Conservation (phyloP, 495 filamentous ascomycete genomes). For the Rhizodiscina lignyota region DNA sequence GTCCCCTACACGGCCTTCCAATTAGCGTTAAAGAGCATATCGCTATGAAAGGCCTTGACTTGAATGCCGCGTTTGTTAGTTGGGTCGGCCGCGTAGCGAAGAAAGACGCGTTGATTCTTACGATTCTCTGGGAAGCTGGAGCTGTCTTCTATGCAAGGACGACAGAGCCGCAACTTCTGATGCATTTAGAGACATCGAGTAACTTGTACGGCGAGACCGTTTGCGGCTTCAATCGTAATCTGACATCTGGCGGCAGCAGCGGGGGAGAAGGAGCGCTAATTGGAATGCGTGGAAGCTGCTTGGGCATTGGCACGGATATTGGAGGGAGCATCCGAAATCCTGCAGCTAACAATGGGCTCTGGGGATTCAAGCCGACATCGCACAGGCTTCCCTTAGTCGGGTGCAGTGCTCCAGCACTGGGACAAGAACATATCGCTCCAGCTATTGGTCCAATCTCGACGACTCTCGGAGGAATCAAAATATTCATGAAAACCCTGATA, state of each 20-base stretch:
- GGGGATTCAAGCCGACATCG: slow-evolving; percentile 44
- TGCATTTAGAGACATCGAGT: slow-evolving; percentile 40
- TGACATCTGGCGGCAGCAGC: slow-evolving; percentile 13
- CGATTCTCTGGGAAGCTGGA: slow-evolving; percentile 30
- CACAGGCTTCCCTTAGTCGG: slow-evolving; percentile 39
- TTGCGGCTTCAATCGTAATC: slow-evolving; percentile 10
- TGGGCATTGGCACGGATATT: slow-evolving; percentile 19
- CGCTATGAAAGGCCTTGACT: slow-evolving; percentile 35
- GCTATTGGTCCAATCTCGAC: slow-evolving; percentile 47
- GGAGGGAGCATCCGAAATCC: slow-evolving; percentile 26
- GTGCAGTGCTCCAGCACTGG: slow-evolving; percentile 28
- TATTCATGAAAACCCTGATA: slow-evolving; percentile 46
- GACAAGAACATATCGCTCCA: slow-evolving; percentile 41
- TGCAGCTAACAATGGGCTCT: slow-evolving; percentile 46
- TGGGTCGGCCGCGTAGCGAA: slow-evolving; percentile 26
- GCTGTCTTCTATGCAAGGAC: slow-evolving; percentile 35
- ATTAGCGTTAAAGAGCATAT: slow-evolving; percentile 54
- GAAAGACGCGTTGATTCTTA: slow-evolving; percentile 29
- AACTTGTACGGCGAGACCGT: slow-evolving; percentile 37
- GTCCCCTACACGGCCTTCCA: slow-evolving; percentile 51
- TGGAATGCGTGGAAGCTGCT: slow-evolving; percentile 10
- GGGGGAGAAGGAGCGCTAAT: slow-evolving; percentile 18
- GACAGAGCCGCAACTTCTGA: slow-evolving; percentile 39
- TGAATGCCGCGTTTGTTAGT: slow-evolving; percentile 29
- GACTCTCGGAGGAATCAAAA: slow-evolving; percentile 41